A percentile compares a stretch with the other conserved stretches of the same genome.
Conservation (phyloP, 805 yeast genomes). For the Candida nitratophila region DNA sequence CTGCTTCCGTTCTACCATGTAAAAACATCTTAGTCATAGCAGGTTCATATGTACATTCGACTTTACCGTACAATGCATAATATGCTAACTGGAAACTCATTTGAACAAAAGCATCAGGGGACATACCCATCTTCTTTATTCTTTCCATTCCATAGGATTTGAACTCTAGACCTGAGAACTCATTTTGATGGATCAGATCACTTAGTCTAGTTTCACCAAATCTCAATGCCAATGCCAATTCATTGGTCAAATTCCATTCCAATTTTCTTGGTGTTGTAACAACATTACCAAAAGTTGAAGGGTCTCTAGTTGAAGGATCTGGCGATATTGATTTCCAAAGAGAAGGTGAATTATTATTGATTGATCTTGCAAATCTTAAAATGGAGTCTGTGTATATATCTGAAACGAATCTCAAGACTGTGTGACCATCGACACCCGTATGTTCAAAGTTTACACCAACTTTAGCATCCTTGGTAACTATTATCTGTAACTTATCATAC, state of each 20-base stretch:
- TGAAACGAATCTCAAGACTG: constrained; percentile 79
- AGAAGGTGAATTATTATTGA: constrained; percentile 69
- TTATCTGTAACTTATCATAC: constrained; percentile 89
- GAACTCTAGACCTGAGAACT: constrained; percentile 75
- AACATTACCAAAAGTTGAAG: constrained; percentile 36
- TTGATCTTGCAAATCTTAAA: constrained; percentile 74
- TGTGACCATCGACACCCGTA: constrained; percentile 94
- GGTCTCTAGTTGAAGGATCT: constrained; percentile 34
- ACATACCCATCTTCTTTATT: constrained; percentile 77
- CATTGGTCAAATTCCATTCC: constrained; percentile 81
- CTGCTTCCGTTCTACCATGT: constrained; percentile 92
- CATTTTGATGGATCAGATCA: constrained; percentile 85
- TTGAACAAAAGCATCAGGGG: constrained; percentile 93
- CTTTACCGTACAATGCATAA: constrained; percentile 86
- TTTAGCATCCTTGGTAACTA: constrained; percentile 80
- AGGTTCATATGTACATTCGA: constrained; percentile 92
- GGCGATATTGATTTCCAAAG: constrained; percentile 56
- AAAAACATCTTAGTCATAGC: constrained; percentile 87
- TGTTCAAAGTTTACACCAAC: constrained; percentile 93
- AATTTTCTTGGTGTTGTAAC: constrained; percentile 76
- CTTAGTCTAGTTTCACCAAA: constrained; percentile 88
- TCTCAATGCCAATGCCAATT: constrained; percentile 69
- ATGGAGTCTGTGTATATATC: constrained; percentile 91
- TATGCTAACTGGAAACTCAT: constrained; percentile 92
- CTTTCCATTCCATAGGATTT: constrained; percentile 63